Conservation (phyloP, 306 rosid genomes). For the Heteromeles arbutifolia region DNA sequence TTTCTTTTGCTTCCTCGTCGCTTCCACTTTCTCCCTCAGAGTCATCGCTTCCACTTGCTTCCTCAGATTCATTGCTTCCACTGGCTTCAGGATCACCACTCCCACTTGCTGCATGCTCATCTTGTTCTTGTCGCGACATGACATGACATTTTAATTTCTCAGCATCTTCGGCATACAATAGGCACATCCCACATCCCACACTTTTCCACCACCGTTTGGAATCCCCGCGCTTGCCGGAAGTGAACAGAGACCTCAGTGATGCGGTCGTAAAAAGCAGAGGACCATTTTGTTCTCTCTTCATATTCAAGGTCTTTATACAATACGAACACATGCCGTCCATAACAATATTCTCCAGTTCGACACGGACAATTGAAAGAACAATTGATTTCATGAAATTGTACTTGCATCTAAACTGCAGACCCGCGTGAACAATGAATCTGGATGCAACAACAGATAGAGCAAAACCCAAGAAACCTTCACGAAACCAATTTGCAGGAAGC, state of each 20-base stretch:
- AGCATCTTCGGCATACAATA: not conserved
- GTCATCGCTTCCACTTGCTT: too few relatives aligned
- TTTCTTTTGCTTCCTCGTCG: too few relatives aligned
- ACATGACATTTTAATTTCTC: not conserved
- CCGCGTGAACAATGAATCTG: rapidly evolving
- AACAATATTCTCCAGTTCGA: too few relatives aligned
- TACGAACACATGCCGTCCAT: not conserved
- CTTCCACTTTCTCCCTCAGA: too few relatives aligned
- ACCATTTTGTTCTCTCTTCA: not conserved
- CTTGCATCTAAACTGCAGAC: not conserved
- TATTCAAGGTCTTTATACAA: not conserved
- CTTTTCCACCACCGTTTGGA: too few relatives aligned
- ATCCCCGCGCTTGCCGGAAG: not conserved
- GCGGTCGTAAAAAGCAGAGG: not conserved
- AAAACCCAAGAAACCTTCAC: slow-evolving; percentile 8
- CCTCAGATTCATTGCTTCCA: too few relatives aligned
- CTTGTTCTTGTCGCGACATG: not conserved
- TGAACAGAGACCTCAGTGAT: not conserved
- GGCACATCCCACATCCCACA: slow-evolving; percentile 11
- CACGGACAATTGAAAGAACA: too few relatives aligned
- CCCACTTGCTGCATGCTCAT: not conserved
- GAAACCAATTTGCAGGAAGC: slow-evolving; percentile 10
- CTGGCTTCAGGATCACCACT: too few relatives aligned
- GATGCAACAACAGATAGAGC: not conserved
- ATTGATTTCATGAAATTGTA: not conserved